These are phyloP conservation scores for Eucalyptus sideroxylon DNA, from an alignment of 345 rosid genomes.

Conservation along the genomic window DNA sequence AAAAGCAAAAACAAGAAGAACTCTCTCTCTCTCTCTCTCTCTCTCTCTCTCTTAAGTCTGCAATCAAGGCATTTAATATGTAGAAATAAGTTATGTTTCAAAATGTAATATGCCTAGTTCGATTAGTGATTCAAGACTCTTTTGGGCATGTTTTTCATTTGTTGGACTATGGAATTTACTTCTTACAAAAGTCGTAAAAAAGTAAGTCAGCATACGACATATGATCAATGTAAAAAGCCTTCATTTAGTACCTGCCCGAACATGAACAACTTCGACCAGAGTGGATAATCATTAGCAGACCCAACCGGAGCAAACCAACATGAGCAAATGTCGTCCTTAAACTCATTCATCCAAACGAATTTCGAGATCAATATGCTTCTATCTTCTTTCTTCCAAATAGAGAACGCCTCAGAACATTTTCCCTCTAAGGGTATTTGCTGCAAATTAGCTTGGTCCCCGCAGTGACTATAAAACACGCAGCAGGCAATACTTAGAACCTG, in stretches of 20 bases:
- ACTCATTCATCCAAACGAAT: conserved; percentile 68
- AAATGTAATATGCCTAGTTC: too few relatives aligned
- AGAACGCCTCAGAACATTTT: conserved; percentile 51
- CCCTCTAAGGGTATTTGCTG: not conserved
- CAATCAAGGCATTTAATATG: not conserved
- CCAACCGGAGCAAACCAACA: conserved; percentile 99
- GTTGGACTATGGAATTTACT: too few relatives aligned
- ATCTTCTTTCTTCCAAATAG: conserved; percentile 55
- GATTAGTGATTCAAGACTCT: too few relatives aligned
- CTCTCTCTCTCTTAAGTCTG: too few relatives aligned
- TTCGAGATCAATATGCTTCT: conserved; percentile 63
- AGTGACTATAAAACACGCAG: conserved; percentile 95
- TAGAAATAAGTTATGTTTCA: not conserved
- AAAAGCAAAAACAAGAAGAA: too few relatives aligned
- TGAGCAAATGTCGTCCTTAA: conserved; percentile 85
- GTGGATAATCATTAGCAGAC: conserved; percentile 95
- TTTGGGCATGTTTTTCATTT: too few relatives aligned
- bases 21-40: not conserved
- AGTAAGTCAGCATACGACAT: too few relatives aligned
- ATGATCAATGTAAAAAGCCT: not conserved
- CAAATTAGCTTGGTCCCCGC: conserved; percentile 42
- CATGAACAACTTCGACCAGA: conserved; percentile 89
- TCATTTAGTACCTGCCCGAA: conserved; percentile 70
- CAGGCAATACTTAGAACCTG: conserved; percentile 95
- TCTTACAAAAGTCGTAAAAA: too few relatives aligned